Base-by-base conservation (phyloP, 148 eudicot genomes). In the Camellia japonica region DNA sequence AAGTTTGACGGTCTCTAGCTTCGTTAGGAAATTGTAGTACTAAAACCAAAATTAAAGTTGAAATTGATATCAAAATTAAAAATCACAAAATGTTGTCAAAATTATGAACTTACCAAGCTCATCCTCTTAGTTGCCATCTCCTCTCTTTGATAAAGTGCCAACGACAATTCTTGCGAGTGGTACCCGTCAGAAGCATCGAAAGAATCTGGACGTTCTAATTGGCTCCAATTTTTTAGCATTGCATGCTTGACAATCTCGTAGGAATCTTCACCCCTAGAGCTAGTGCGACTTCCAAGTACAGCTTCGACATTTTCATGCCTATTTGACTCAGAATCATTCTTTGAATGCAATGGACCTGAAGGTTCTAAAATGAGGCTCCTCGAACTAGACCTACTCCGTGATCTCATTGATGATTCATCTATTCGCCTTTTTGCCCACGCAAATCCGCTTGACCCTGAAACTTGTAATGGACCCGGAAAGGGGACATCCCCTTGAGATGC, bases 401-500 rank as follows among this genome's bases (percentile, higher is more conserved):
- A 90, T 86, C 93, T 90, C 79, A 80, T 82, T 55, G 86, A 87
- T 19, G 85, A 83, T 73, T 87, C 93, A 79, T 90, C 94, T 64
- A 82, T 81, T 81, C 89, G 87, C 81, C 82, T 87, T 74, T 84
- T 93, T 18, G 93, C 95, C 98, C 98, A 94, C 49, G 97, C 98
- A 85, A 94, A 94, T 9, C 97, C 98, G 71, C 97, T 92, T 46
- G 98, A 92, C 5, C 90, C 91, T 46, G 97, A 90, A 49, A 94
- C 90, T 83, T 91, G 93, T 62, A 92, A 68, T 3, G 97, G 98
- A 23, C 95, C 95, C 12, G 93, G 85, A 82, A 83, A 89, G 13
- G 90, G 87, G 15, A 90, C 86, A 18, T 94, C 97, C 43, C 89
- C 97, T 84, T 90, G 97, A 56, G 97, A 94, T 67, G 91, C 88